phyloP scores from a whole-genome alignment of 2,329 filamentous ascomycete species.

The Colletotrichum somersetense region DNA sequence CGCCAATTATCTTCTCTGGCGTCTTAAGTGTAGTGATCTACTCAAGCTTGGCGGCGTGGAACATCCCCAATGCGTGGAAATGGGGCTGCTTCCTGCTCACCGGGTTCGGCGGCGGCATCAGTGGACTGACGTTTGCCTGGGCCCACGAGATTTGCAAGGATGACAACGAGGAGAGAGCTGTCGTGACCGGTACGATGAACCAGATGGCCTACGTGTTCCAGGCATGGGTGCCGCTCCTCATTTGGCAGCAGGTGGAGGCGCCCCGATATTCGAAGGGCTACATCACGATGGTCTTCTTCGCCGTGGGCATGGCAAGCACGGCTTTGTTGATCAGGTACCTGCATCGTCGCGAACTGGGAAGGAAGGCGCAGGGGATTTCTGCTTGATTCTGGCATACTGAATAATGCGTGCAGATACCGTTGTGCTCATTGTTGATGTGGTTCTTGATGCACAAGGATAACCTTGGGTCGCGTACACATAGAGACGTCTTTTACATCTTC shows the following conservation, averaged over 20 bases:
- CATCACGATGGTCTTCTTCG: constrained; percentile 65
- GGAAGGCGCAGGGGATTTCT: not conserved
- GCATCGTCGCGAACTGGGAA: constrained; percentile 56
- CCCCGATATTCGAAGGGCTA: constrained; percentile 73
- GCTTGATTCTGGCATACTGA: not conserved
- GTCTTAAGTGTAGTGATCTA: constrained; percentile 57
- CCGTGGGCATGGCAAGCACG: constrained; percentile 62
- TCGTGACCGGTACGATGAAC: constrained; percentile 76
- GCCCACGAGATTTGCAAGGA: constrained; percentile 63
- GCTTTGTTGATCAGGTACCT: constrained; percentile 61
- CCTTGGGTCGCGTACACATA: no score
- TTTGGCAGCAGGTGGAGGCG: constrained; percentile 75
- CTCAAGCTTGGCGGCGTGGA: constrained; percentile 57
- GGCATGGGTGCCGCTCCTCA: constrained; percentile 75
- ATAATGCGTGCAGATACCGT: not conserved
- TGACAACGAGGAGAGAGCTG: constrained; percentile 73
- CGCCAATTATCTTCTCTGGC: constrained; percentile 70
- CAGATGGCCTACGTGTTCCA: constrained; percentile 78
- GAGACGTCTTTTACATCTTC: no score
- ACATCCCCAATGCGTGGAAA: constrained; percentile 66
- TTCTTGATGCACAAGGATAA: not conserved
- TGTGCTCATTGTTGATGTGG: no score
- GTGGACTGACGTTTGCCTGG: constrained; percentile 62
- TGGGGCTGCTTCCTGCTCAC: constrained; percentile 71
- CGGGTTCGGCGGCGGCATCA: constrained; percentile 63